A percentile compares a stretch with the other conserved stretches of the same genome.
Conservation (phyloP, 202 grass and related monocot genomes). For the Zizania palustris region DNA sequence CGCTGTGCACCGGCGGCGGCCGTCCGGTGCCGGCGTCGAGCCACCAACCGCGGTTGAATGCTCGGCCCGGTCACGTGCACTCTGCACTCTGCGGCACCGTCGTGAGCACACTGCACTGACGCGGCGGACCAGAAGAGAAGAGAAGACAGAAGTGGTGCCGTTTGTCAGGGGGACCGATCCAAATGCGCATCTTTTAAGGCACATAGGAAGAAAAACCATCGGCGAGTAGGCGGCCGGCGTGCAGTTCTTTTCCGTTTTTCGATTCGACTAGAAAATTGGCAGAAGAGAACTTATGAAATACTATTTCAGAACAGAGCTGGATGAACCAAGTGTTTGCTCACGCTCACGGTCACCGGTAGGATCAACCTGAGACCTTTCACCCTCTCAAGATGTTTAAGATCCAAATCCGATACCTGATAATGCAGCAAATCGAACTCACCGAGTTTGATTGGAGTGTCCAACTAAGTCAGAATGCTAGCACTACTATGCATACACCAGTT, state of each 20-base stretch:
- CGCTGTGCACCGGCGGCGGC: neutral
- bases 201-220: neutral
- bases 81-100: neutral
- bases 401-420: neutral
- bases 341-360: neutral
- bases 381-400: neutral
- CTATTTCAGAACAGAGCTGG: neutral
- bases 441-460: neutral
- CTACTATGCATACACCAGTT: neutral
- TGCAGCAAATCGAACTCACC: neutral
- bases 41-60: constrained; percentile 33
- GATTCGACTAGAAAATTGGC: neutral
- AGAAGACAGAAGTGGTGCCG: neutral
- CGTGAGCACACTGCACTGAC: constrained; percentile 16
- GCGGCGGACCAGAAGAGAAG: neutral
- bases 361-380: neutral
- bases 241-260: constrained; percentile 1
- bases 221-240: neutral
- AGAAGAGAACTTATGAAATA: too few species aligned
- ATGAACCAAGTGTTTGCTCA: neutral
- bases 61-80: neutral
- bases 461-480: neutral
- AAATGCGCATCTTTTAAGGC: neutral
- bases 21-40: neutral
- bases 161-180: neutral